Percentiles rank a stretch among this genome's conserved stretches.
phyloP scores from a whole-genome alignment of 2,329 filamentous ascomycete species.

The Drechslera avenae region DNA sequence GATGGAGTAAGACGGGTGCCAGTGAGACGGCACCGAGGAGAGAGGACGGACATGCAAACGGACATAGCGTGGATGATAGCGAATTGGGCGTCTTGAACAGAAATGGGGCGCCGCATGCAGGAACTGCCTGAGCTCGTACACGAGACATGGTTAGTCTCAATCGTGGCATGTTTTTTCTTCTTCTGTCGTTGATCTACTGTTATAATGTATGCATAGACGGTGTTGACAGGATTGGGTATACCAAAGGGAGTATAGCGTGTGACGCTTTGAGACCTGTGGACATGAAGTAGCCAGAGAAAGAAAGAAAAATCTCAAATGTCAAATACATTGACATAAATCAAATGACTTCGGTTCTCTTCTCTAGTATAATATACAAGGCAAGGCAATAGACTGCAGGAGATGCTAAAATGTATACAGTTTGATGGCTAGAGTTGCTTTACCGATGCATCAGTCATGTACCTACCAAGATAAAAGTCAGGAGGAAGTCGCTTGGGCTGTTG shows the following conservation, averaged over 20 bases:
- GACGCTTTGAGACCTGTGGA: too few relatives aligned
- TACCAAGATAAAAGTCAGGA: not conserved
- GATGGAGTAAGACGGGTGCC: conserved; percentile 43
- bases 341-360: too few relatives aligned
- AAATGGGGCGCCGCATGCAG: conserved; percentile 9
- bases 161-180: too few relatives aligned
- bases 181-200: not conserved
- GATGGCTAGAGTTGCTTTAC: too few relatives aligned
- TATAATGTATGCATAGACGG: not conserved
- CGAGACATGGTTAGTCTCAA: not conserved
- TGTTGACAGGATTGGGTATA: too few relatives aligned
- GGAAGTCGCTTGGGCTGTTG: conserved; percentile 19
- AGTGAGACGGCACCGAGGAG: conserved; percentile 15
- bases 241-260: too few relatives aligned
- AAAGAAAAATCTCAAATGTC: too few relatives aligned
- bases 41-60: conserved; percentile 7
- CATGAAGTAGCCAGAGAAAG: too few relatives aligned
- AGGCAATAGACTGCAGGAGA: too few relatives aligned
- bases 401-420: too few relatives aligned
- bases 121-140: not conserved
- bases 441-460: not conserved
- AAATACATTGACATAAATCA: too few relatives aligned
- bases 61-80: conserved; percentile 8
- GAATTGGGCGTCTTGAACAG: conserved; percentile 9
- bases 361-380: too few relatives aligned